Evolutionary conservation across 345 rosid genomes (phyloP), one percentile per base, ranked within the genome.

Genomic region (Hevea brasiliensis): DNA sequence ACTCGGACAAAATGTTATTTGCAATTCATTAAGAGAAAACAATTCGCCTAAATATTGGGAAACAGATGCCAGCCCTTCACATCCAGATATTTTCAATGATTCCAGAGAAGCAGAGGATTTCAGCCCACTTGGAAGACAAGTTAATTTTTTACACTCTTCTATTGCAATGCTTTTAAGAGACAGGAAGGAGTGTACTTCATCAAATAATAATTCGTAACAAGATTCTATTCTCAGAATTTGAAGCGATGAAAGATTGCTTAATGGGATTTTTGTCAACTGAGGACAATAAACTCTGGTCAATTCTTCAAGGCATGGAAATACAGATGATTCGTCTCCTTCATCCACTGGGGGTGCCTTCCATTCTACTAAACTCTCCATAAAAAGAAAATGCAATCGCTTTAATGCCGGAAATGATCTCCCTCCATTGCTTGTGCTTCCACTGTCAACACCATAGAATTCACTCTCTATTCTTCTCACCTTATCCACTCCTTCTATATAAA

Each of bases 271-370:
- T 65, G 27, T 54, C 40, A 77, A 56, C 44, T 3, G 21, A 7
- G 21, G 5, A 54, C 81, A 72, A 0, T 3, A 9, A 0, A 7
- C 0, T 47, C 72, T 67, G 11, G 37, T 37, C 57, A 72, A 29
- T 3, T 51, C 63, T 40, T 72, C 27, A 2, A 77, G 81, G 65
- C 68, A 60, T 67, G 76, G 81, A 42, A 72, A 72, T 2, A 59
- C 37, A 15, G 1, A 13, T 40, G 64, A 17, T 0, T 24, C 4
- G 2, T 26, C n/a, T n/a, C n/a, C n/a, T n/a, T n/a, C n/a, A n/a
- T n/a, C n/a, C n/a, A n/a, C n/a, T n/a, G n/a, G n/a, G n/a, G n/a
- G n/a, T n/a, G n/a, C n/a, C n/a, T n/a, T n/a, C n/a, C n/a, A n/a
- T n/a, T n/a, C n/a, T n/a, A 27, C 24, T 44, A 77, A 72, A 0